Conservation (phyloP, 108 stramenopile species). For the Bacterosira constricta region DNA sequence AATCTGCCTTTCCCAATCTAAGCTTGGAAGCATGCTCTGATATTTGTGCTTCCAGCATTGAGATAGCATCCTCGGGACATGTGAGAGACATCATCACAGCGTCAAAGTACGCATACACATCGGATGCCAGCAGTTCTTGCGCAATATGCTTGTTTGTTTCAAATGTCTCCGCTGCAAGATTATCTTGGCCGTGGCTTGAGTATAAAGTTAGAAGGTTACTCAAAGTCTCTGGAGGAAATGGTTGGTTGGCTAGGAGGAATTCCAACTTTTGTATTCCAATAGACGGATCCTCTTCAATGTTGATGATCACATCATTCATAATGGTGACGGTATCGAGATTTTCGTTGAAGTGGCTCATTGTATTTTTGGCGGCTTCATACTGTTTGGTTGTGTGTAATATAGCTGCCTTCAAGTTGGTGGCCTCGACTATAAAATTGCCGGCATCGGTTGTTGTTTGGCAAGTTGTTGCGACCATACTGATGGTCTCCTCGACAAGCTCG, state of each 20-base stretch:
- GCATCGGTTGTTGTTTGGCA: constrained; percentile 41
- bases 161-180: constrained; percentile 78
- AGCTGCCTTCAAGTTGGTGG: constrained; percentile 88
- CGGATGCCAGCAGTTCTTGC: constrained; percentile 65
- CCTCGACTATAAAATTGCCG: constrained; percentile 75
- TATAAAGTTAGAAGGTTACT: constrained; percentile 84
- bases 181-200: constrained; percentile 71
- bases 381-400: constrained; percentile 69
- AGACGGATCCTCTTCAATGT: constrained; percentile 67
- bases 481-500: constrained; percentile 67
- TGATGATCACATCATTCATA: constrained; percentile 83
- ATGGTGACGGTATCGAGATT: constrained; percentile 86
- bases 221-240: constrained; percentile 87
- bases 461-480: constrained; percentile 59
- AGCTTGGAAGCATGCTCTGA: constrained; percentile 45
- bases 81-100: constrained; percentile 76
- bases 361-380: constrained; percentile 63
- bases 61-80: constrained; percentile 75
- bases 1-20: constrained; percentile 19
- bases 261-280: constrained; percentile 78
- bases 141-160: constrained; percentile 79
- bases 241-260: constrained; percentile 67
- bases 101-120: constrained; percentile 83
- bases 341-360: constrained; percentile 70
- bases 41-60: constrained; percentile 60